Evolutionary conservation across 176 grass and related monocot species (phyloP), one percentile per base, ranked within the genome.

Genomic region (Canna indica): DNA sequence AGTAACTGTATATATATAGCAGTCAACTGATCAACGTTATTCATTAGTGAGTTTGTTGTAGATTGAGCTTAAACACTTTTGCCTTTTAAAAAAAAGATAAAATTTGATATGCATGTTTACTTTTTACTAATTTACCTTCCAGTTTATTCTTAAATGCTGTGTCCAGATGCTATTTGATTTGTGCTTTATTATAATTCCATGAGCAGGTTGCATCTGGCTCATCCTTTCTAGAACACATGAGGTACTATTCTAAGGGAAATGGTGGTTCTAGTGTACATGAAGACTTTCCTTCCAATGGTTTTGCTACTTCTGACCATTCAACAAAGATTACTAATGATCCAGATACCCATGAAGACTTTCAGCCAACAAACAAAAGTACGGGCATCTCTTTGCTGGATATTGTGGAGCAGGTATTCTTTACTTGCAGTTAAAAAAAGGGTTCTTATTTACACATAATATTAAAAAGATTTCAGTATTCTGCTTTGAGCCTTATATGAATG

Each of bases 311-410:
- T 41, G 35, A 2, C 0, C 47, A 25, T 27, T 18, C 84, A 61
- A 71, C 81, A 36, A 73, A 69, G 30, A 74, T 91, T 68, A 64
- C 81, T 64, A 84, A 72, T 63, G 89, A 91, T 78, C 33, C 77
- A 47, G 80, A 88, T 83, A 88, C 89, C 7, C 89, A 91, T 76
- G 76, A 85, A 78, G 89, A 91, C 59, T 91, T 91, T 70, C 82
- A 83, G 70, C 88, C 80, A 61, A 81, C 82, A 69, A 91, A 75
- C 71, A 91, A 91, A 85, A 75, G 70, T 69, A 77, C 71, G 27
- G 74, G 66, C 28, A 47, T 86, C 71, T 80, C 82, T 38, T 77
- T 83, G 36, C 39, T 73, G 59, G 80, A 88, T 68, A 72, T 81
- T 7, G 77, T 88, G 36, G 54, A 75, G 66, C 74, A 70, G 79